A percentile compares a stretch with the other conserved stretches of the same genome.
These are phyloP conservation scores for Neonothopanus nambi DNA, from an alignment of 1,284 basidiomycete genomes.

Conservation along the genomic window DNA sequence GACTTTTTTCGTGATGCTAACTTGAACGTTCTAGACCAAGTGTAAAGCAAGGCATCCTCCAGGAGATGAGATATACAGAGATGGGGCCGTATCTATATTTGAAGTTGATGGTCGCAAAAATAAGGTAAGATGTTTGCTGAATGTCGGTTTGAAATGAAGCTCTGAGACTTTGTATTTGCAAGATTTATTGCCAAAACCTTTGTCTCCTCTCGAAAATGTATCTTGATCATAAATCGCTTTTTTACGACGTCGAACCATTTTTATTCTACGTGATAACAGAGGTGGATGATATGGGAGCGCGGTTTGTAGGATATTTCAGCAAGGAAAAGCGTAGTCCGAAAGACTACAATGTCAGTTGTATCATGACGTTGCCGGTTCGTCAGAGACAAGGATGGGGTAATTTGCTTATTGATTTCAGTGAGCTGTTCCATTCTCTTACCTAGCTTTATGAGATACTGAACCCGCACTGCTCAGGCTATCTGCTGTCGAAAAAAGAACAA, in stretches of 20 bases:
- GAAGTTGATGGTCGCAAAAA: slow-evolving; percentile 98
- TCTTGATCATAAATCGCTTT: slow-evolving; percentile 98
- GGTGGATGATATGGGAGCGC: slow-evolving; percentile 84
- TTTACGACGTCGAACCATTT: slow-evolving; percentile 99
- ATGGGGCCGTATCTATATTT: slow-evolving; percentile 87
- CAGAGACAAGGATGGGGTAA: slow-evolving; percentile 96
- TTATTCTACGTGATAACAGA: slow-evolving; percentile 98
- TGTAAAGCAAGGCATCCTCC: slow-evolving; percentile 96
- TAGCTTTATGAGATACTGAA: neutral
- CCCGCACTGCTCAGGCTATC: slow-evolving; percentile 71
- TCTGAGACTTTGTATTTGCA: neutral
- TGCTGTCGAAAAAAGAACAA: slow-evolving; percentile 93
- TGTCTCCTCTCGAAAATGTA: slow-evolving; percentile 99
- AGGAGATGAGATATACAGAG: slow-evolving; percentile 97
- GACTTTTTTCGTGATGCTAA: slow-evolving; percentile 11
- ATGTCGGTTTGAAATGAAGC: neutral
- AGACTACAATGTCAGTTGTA: slow-evolving; percentile 98
- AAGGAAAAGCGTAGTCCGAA: slow-evolving; percentile 98
- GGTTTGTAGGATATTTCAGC: slow-evolving; percentile 98
- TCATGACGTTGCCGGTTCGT: slow-evolving; percentile 96
- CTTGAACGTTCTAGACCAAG: slow-evolving; percentile 64
- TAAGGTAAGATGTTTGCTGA: slow-evolving; percentile 65
- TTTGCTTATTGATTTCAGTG: slow-evolving; percentile 95
- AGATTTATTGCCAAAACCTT: slow-evolving; percentile 99
- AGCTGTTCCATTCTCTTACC: slow-evolving; percentile 35